These are phyloP conservation scores for Fusarium tanahbumbuense DNA, from an alignment of 2,329 filamentous ascomycete species.

Conservation along the genomic window DNA sequence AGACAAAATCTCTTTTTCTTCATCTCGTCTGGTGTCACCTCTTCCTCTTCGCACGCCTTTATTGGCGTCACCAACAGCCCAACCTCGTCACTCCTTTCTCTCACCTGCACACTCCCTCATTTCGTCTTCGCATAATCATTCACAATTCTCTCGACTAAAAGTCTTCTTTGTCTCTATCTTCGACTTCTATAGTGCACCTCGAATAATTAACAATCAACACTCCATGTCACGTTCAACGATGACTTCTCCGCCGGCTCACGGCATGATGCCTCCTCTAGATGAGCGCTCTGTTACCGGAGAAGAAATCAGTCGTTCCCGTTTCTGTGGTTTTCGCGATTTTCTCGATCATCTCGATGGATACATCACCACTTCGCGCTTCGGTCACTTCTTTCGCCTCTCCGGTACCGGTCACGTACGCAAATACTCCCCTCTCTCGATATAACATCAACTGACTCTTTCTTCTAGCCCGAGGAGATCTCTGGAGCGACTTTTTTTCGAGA, in stretches of 20 bases:
- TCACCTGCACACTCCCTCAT: background rate
- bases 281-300: background rate
- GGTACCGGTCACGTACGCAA: conserved; percentile 74
- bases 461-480: conserved; percentile 73
- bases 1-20: background rate
- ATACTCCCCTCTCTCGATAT: conserved; percentile 5
- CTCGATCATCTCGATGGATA: conserved; percentile 52
- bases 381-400: conserved; percentile 72
- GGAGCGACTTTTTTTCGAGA: conserved; percentile 80
- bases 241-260: conserved; percentile 22
- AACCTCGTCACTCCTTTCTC: conserved; percentile 12
- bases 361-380: conserved; percentile 60
- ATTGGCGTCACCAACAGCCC: conserved; percentile 28
- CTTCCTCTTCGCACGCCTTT: conserved; percentile 4
- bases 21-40: conserved; percentile 36
- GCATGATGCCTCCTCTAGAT: conserved; percentile 22
- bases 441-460: background rate
- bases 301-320: conserved; percentile 41
- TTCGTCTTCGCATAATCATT: conserved; percentile 2
- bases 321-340: conserved; percentile 52
- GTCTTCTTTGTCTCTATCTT: background rate
- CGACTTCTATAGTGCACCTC: background rate
- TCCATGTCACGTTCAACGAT: conserved; percentile 6
- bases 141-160: background rate
- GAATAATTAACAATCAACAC: background rate